Base-by-base conservation (phyloP, 345 rosid genomes). In the Nephelium lappaceum region DNA sequence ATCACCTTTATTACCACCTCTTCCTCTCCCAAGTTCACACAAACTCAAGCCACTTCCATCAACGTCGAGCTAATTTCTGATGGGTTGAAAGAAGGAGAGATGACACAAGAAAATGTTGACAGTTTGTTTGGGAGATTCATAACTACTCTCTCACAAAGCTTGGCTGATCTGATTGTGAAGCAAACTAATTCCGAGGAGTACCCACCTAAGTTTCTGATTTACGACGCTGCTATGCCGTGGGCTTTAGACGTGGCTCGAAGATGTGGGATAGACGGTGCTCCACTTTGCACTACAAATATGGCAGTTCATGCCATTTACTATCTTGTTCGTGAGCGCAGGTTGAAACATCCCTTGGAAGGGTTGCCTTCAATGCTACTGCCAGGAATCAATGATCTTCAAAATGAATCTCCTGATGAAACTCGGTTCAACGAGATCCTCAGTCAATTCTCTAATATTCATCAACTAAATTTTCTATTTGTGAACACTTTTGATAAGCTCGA, bases 181-280 rank as follows among this genome's bases (percentile, higher is more conserved):
- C 70, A 61, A 10, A 24, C 19, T 21, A 27, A 23, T 66, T 39
- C 74, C 1, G 71, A 61, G 16, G 71, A 61, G 16, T 42, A 11
- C 77, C 83, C 84, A 5, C 64, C 81, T 2, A 78, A 27, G 14
- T 78, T 71, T 9, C 53, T 83, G 5, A 70, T 85, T 8, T 85
- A 85, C 15, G 86, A 85, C 77, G 73, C 84, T 12, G 4, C 61
- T 31, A 38, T 83, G 69, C 82, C 84, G 0, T 81, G 88, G 88
- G 82, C 76, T 38, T 41, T 83, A 19, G 84, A 83, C 11, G 55
- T 73, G 21, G 88, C 88, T 0, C 64, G 12, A 16, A 38, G 49
- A 3, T 77, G n/a, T 0, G 86, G 86, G 8, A 5, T 78, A 3
- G 21, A 19, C 0, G 82, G 78, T 8, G 82, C 73, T 36, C 57